Percentiles rank a stretch among this genome's conserved stretches.
These are phyloP conservation scores for Aspergillus piperis DNA, from an alignment of 2,329 filamentous ascomycete species.

Conservation along the genomic window DNA sequence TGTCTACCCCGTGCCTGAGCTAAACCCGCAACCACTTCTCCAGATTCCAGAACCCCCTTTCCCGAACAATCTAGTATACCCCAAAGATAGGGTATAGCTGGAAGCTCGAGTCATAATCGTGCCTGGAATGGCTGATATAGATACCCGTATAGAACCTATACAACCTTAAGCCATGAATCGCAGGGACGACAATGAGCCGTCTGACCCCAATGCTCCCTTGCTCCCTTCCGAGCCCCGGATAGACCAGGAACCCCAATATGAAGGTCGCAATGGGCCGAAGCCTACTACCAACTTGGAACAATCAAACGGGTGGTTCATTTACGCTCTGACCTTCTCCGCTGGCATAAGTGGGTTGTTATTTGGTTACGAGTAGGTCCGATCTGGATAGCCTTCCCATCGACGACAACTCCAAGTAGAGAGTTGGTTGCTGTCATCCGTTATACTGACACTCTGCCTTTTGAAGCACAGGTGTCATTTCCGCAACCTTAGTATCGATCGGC, in stretches of 20 bases:
- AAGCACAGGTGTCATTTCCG: conserved; percentile 63
- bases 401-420: not conserved
- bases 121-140: not conserved
- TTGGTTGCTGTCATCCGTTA: not conserved
- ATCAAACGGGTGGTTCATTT: conserved; percentile 51
- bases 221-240: conserved; percentile 25
- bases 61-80: not conserved
- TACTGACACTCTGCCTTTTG: conserved; percentile 20
- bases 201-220: conserved; percentile 33
- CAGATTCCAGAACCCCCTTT: not conserved
- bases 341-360: conserved; percentile 62
- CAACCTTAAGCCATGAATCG: conserved; percentile 27
- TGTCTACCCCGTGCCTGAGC: not conserved
- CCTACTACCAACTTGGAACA: conserved; percentile 17
- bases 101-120: not conserved
- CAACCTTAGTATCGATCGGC: conserved; percentile 59
- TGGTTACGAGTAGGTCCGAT: conserved; percentile 57
- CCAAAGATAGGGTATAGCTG: not conserved
- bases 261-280: conserved; percentile 16
- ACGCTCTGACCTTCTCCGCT: conserved; percentile 58
- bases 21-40: conserved; percentile 5
- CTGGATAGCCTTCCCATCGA: not conserved
- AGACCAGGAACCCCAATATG: conserved; percentile 5
- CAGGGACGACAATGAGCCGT: conserved; percentile 25
- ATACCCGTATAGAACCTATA: conserved; percentile 14